Evolutionary conservation across 352 stramenopile genomes (phyloP), one percentile per base, ranked within the genome.

Genomic region (Aphanomyces stellatus): DNA sequence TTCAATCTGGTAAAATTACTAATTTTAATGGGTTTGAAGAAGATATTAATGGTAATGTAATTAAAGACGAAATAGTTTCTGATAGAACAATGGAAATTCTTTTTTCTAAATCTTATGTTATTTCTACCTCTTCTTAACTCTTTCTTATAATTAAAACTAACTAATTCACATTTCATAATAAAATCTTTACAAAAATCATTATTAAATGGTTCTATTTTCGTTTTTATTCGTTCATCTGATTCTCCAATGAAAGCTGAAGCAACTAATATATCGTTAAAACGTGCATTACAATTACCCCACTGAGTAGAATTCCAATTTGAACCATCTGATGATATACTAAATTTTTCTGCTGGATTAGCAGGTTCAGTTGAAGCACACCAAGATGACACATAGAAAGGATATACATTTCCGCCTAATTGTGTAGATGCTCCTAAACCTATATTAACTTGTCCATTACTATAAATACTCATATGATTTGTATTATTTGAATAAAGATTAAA

Each of bases 121-220:
- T n/a, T n/a, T n/a, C n/a, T n/a, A n/a, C n/a, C n/a, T n/a, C n/a
- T n/a, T n/a, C n/a, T n/a, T 28, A 19, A 22, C 6, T 6, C 6
- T 22, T 53, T 53, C n/a, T 53, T 53, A 53, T 53, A 53, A 53
- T 53, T 53, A 53, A 53, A 53, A 22, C 6, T 22, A 28, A 53
- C n/a, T 53, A 19, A 19, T 28, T 53, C n/a, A 13, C 6, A 22
- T 53, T 53, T 53, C n/a, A 22, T 27, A 22, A 53, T 53, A 53
- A 53, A 53, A 22, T 53, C n/a, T 22, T 53, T 28, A 28, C 5
- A 6, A 22, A 53, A 28, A 28, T 53, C 6, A 53, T 27, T 28
- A 53, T 53, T 53, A 22, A 53, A 53, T 27, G 6, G 6, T 53
- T 22, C 13, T 53, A 53, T 53, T 22, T 53, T 53, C 6, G 6